A percentile compares a stretch with the other conserved stretches of the same genome.
Conservation (phyloP, 768 basidiomycete genomes). For the Podaxis carcinomalis region DNA sequence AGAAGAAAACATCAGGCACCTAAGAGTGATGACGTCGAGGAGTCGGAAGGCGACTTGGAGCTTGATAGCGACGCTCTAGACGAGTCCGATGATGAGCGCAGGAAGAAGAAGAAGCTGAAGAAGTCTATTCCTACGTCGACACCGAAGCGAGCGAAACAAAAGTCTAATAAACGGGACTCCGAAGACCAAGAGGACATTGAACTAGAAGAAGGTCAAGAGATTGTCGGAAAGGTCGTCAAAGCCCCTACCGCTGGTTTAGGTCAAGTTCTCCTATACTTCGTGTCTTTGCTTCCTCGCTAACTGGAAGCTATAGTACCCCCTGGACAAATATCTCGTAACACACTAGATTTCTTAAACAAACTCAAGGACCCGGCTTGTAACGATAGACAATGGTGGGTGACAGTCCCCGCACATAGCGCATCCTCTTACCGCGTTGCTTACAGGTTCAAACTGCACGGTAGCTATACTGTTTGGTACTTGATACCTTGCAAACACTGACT, state of each 20-base stretch:
- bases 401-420: not conserved
- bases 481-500: not conserved
- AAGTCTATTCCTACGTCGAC: conserved; percentile 13
- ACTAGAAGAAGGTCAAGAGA: conserved; percentile 59
- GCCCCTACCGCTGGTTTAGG: conserved; percentile 84
- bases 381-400: conserved; percentile 71
- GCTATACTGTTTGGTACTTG: conserved; percentile 1
- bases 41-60: conserved; percentile 11
- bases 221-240: conserved; percentile 73
- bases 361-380: conserved; percentile 76
- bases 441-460: conserved; percentile 85
- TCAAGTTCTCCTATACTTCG: conserved; percentile 48
- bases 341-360: conserved; percentile 68
- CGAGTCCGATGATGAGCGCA: conserved; percentile 25
- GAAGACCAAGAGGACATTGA: conserved; percentile 40
- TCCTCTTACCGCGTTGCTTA: not conserved
- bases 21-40: conserved; percentile 6
- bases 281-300: not conserved
- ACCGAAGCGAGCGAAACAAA: not conserved
- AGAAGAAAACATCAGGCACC: conserved; percentile 1
- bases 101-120: conserved; percentile 22
- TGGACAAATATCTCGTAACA: conserved; percentile 84
- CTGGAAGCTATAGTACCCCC: conserved; percentile 54
- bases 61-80: conserved; percentile 46
- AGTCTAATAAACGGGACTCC: conserved; percentile 18